Evolutionary conservation across 352 stramenopile species (phyloP).

Genomic region (Phytopythium sindhum): DNA sequence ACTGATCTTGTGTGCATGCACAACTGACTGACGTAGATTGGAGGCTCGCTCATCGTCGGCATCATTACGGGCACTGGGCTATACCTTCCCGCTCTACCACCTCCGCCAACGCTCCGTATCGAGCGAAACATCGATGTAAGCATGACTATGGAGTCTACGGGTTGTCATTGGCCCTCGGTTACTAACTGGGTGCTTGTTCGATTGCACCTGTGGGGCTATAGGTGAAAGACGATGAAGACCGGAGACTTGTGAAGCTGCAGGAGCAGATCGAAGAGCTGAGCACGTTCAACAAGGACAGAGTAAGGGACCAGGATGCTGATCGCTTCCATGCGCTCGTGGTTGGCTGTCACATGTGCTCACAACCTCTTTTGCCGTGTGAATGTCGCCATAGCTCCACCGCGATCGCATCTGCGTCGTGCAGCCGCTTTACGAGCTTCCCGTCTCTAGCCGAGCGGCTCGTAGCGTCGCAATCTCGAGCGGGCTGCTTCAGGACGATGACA

Average conservation of each 20-base stretch:
- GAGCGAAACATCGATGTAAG: conserved; percentile 91
- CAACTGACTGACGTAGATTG: conserved; percentile 40
- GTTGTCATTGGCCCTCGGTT: neutral
- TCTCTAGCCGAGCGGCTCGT: conserved; percentile 25
- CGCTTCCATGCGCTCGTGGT: neutral
- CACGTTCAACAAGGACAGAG: conserved; percentile 79
- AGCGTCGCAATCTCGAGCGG: conserved; percentile 17
- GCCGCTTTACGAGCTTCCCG: conserved; percentile 52
- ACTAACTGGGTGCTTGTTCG: neutral
- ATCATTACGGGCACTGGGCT: conserved; percentile 91
- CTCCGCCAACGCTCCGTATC: conserved; percentile 91
- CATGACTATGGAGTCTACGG: neutral
- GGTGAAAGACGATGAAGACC: conserved; percentile 93
- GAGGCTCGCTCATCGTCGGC: conserved; percentile 84
- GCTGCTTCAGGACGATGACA: conserved; percentile 40
- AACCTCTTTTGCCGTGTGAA: conserved; percentile 1
- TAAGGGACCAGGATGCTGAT: conserved; percentile 13
- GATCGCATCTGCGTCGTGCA: conserved; percentile 60
- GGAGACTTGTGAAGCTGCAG: conserved; percentile 91
- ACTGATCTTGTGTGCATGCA: neutral
- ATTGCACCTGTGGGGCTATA: conserved; percentile 10
- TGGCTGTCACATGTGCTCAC: neutral
- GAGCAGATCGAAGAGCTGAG: conserved; percentile 88
- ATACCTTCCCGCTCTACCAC: conserved; percentile 93
- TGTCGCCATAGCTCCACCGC: conserved; percentile 47